Base-by-base conservation (phyloP, 768 basidiomycete species). In the Kwoniella heveanensis region DNA sequence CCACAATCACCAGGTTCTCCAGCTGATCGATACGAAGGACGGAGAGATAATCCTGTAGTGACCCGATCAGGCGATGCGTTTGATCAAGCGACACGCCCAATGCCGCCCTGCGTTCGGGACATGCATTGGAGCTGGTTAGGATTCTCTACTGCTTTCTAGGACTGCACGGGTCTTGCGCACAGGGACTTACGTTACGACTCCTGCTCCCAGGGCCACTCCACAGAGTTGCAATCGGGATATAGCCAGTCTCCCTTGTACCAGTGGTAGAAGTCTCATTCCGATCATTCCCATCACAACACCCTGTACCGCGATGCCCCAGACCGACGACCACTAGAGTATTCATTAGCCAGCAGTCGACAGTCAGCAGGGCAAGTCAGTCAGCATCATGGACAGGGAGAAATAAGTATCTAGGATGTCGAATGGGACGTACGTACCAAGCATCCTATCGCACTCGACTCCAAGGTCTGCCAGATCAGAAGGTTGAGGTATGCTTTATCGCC, bases 401-500 rank as follows among this genome's bases (percentile, higher is more conserved):
- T 32, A 6, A 32, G 13, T 32, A 32, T 32, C 5, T 32, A 32
- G 32, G 13, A 32, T 6, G 32, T 32, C 5, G 32, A 17, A 44
- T 8, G 19, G 8, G 39, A 19, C 39, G 15, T 6, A 36, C 56
- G 30, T 36, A 58, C 57, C 29, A 58, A 32, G 8, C 32, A 25
- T 19, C 13, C 49, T 6, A 7, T 22, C 19, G 29, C 15, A 58
- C 49, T 48, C 29, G 57, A 49, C 13, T 47, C 27, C 26, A 58
- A 50, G 9, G 47, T 46, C 25, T 58, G 57, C 22, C 48, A 50
- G 9, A 58, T 32, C n/a, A 58, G 15, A 19, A 58, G 39, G 50
- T 58, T 27, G 8, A 58, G 17, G 39, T 58, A 58, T 8, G 57
- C 57, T 36, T 58, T 49, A 50, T 58, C 57, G 12, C 57, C 57